These are phyloP conservation scores for Ensete glaucum DNA, from an alignment of 176 grass and related monocot genomes.

Conservation along the genomic window DNA sequence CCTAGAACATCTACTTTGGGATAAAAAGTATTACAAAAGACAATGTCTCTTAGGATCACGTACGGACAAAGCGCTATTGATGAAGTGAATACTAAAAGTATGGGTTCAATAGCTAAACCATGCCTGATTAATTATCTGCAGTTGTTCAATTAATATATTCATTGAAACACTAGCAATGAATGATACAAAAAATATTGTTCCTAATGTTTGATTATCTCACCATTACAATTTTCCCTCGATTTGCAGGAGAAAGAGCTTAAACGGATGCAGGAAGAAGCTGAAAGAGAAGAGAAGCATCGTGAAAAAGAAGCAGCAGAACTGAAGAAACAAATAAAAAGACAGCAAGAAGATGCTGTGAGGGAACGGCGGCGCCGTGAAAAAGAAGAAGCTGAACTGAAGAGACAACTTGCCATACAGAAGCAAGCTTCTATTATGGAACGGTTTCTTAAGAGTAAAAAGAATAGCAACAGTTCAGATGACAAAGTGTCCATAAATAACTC, in stretches of 20 bases:
- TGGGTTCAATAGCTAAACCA: no score
- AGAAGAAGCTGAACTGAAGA: conserved; percentile 68
- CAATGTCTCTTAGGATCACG: no score
- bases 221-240: conserved; percentile 29
- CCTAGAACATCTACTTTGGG: background rate
- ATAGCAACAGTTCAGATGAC: conserved; percentile 27
- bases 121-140: no score
- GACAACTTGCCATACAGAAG: conserved; percentile 55
- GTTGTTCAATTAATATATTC: no score
- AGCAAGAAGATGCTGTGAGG: conserved; percentile 71
- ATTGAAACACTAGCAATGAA: no score
- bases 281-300: conserved; percentile 60
- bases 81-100: no score
- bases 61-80: no score
- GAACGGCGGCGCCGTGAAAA: conserved; percentile 74
- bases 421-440: conserved; percentile 89
- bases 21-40: no score
- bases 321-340: conserved; percentile 68
- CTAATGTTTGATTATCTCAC: background rate
- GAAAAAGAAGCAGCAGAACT: conserved; percentile 86
- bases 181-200: no score
- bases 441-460: conserved; percentile 72
- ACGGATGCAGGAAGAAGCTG: conserved; percentile 58
- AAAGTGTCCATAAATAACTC: conserved; percentile 22
- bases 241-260: conserved; percentile 69